These are phyloP conservation scores for Aspergillus wentii DNA, from an alignment of 495 filamentous ascomycete species.

Conservation along the genomic window DNA sequence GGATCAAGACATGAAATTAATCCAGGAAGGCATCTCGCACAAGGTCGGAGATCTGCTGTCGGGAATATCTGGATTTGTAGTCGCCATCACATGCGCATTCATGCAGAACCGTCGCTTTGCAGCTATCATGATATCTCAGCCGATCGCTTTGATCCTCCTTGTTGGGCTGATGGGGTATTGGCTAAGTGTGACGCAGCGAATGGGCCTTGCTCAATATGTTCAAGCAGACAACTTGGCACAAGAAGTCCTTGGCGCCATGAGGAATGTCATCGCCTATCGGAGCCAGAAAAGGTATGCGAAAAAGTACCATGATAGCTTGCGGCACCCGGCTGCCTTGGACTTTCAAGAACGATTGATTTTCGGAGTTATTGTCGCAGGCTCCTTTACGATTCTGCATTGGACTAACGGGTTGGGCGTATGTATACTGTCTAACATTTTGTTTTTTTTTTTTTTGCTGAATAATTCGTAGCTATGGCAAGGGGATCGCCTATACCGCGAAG, in stretches of 20 bases:
- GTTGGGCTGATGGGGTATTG: conserved; percentile 6
- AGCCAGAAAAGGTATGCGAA: conserved; percentile 70
- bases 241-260: conserved; percentile 75
- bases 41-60: conserved; percentile 2
- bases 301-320: conserved; percentile 65
- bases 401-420: conserved; percentile 12
- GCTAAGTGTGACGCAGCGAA: conserved; percentile 26
- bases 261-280: conserved; percentile 79
- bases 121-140: conserved; percentile 9
- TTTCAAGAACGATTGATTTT: conserved; percentile 8
- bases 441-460: background rate
- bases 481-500: conserved; percentile 4
- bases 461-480: conserved; percentile 6
- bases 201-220: conserved; percentile 65
- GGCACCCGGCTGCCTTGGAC: conserved; percentile 12
- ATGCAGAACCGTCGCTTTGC: conserved; percentile 5
- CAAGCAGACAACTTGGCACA: conserved; percentile 73
- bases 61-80: conserved; percentile 3
- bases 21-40: conserved; percentile 9
- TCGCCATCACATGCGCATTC: conserved; percentile 3
- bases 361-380: conserved; percentile 8
- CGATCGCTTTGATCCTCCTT: conserved; percentile 4
- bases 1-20: conserved; percentile 6
- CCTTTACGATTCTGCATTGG: conserved; percentile 9
- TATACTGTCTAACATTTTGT: background rate